Conservation (phyloP, 768 basidiomycete genomes). For the Leucosporidium scottii region DNA sequence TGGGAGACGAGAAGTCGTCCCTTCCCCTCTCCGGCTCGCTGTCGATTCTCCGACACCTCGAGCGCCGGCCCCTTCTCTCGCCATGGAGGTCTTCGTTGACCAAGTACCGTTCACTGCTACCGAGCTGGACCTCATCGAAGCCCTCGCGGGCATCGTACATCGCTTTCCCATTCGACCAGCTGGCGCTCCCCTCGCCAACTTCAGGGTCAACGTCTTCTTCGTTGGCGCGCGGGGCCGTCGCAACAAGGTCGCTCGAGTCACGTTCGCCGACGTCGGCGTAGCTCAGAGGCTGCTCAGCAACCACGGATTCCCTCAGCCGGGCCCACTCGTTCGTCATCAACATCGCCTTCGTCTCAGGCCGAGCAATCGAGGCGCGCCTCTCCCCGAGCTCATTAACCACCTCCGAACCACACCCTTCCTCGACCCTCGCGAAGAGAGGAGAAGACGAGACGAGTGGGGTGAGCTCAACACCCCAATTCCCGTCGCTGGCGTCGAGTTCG, state of each 20-base stretch:
- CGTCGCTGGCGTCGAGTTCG: conserved; percentile 4
- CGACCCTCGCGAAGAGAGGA: not conserved
- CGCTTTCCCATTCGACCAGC: no score
- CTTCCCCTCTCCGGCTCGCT: no score
- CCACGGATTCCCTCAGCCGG: not conserved
- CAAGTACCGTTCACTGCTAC: no score
- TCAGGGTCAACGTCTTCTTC: no score
- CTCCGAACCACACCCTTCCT: conserved; percentile 15
- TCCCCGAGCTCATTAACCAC: conserved; percentile 1
- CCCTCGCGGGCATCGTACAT: no score
- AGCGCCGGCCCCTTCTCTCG: no score
- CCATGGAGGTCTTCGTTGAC: no score
- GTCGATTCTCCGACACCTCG: no score
- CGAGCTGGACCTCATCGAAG: no score
- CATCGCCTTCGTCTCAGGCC: not conserved
- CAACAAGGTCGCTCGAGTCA: conserved; percentile 1
- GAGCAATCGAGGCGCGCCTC: not conserved
- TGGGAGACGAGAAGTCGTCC: no score
- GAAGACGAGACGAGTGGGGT: not conserved
- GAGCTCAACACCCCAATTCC: conserved; percentile 3
- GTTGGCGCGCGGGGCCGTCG: no score
- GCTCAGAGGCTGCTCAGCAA: conserved; percentile 2
- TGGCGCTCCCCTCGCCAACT: no score
- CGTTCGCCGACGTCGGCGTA: conserved; percentile 3
- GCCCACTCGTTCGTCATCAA: not conserved